Conservation (phyloP, 176 grass and related monocot species). For the Chloris gayana region DNA sequence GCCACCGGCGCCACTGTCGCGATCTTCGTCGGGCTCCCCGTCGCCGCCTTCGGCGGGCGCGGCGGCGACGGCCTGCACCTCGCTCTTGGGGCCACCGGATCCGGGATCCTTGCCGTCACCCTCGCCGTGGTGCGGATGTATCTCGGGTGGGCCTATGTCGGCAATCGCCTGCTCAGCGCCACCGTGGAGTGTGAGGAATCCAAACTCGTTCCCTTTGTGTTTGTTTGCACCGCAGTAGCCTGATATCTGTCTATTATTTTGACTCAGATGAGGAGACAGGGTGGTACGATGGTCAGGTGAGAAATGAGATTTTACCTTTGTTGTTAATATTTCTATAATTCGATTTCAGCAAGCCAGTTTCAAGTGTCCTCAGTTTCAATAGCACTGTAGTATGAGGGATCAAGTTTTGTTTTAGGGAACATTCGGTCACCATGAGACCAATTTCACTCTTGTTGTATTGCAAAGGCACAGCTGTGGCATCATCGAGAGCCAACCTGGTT, state of each 20-base stretch:
- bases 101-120: slow-evolving; percentile 79
- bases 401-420: background rate
- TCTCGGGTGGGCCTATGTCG: slow-evolving; percentile 94
- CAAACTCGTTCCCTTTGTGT: background rate
- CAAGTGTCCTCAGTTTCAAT: background rate
- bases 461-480: background rate
- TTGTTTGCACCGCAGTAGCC: background rate
- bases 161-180: slow-evolving; percentile 91
- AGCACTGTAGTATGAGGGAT: background rate
- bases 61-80: slow-evolving; percentile 57
- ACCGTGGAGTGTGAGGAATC: slow-evolving; percentile 87
- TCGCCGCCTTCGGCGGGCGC: slow-evolving; percentile 68
- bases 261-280: slow-evolving; percentile 93
- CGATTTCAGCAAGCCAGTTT: background rate
- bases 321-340: slow-evolving; percentile 10
- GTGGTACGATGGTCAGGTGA: slow-evolving; percentile 97
- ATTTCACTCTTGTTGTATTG: background rate
- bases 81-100: slow-evolving; percentile 63
- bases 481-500: background rate
- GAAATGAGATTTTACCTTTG: slow-evolving; percentile 54
- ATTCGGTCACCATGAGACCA: background rate
- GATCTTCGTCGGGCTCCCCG: slow-evolving; percentile 81
- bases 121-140: slow-evolving; percentile 92
- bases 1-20: slow-evolving; percentile 61
- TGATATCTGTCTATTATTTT: slow-evolving; percentile 23